These are phyloP conservation scores for Saturnispora zaruensis DNA, from an alignment of 805 yeast genomes.

Conservation along the genomic window DNA sequence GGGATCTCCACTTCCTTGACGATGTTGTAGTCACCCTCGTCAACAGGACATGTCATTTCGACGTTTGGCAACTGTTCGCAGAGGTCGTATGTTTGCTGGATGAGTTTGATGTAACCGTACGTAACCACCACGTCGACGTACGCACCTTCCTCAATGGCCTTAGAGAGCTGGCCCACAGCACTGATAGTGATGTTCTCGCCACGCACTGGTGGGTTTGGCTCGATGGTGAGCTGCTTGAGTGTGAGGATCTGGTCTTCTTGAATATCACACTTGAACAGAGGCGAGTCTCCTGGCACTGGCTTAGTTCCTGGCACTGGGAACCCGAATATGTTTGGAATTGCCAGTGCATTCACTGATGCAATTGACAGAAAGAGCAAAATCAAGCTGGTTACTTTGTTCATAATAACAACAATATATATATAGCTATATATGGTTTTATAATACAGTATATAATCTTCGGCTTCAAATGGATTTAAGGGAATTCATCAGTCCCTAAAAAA, in stretches of 20 bases:
- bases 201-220: conserved; percentile 84
- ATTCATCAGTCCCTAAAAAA: no score
- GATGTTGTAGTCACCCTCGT: conserved; percentile 57
- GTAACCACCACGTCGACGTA: conserved; percentile 91
- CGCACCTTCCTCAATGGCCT: conserved; percentile 69
- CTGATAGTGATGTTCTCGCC: conserved; percentile 76
- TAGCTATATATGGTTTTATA: background rate
- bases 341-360: background rate
- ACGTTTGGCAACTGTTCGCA: conserved; percentile 83
- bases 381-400: background rate
- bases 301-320: conserved; percentile 28
- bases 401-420: background rate
- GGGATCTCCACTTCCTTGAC: conserved; percentile 77
- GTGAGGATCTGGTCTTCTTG: conserved; percentile 53
- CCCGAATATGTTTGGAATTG: background rate
- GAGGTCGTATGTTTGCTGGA: conserved; percentile 85
- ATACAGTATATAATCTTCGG: no score
- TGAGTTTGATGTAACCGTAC: conserved; percentile 81
- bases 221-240: conserved; percentile 48
- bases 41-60: conserved; percentile 77
- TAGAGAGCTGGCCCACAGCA: conserved; percentile 58
- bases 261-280: conserved; percentile 69
- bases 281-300: conserved; percentile 89
- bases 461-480: background rate
- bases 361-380: background rate